Evolutionary conservation across 108 stramenopile species (phyloP).

Genomic region (Skeletonema grethae): DNA sequence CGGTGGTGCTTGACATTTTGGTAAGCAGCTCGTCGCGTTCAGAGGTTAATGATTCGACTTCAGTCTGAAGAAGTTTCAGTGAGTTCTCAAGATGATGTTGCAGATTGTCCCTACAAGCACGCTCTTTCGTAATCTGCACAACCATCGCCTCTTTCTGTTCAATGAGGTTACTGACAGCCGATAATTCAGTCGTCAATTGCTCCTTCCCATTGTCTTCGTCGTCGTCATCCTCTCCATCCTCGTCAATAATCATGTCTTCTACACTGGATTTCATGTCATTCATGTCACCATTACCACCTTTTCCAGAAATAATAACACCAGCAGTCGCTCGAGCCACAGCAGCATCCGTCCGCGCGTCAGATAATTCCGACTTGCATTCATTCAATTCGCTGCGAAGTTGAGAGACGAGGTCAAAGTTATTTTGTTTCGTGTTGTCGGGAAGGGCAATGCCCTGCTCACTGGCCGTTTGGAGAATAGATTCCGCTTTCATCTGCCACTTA

Average conservation of each 20-base stretch:
- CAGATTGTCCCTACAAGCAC: constrained; percentile 53
- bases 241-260: constrained; percentile 4
- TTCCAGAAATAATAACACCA: constrained; percentile 48
- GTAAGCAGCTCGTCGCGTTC: constrained; percentile 43
- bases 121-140: constrained; percentile 46
- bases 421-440: constrained; percentile 8
- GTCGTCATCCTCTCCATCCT: constrained; percentile 14
- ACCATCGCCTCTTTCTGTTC: constrained; percentile 65
- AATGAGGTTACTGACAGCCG: constrained; percentile 51
- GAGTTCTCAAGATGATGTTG: constrained; percentile 55
- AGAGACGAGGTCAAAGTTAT: constrained; percentile 25
- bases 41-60: constrained; percentile 52
- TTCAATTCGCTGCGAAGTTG: constrained; percentile 41
- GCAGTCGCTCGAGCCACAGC: constrained; percentile 57
- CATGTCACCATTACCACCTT: constrained; percentile 25
- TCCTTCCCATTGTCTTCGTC: constrained; percentile 35
- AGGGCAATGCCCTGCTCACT: constrained; percentile 39
- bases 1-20: constrained; percentile 22
- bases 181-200: constrained; percentile 51
- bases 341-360: constrained; percentile 52
- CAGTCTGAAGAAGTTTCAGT: constrained; percentile 46
- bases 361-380: constrained; percentile 44
- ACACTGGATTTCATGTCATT: constrained; percentile 12
- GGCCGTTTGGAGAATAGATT: constrained; percentile 28
- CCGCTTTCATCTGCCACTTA: constrained; percentile 52